Percentiles rank a stretch among this genome's conserved stretches.
phyloP scores from a whole-genome alignment of 1,139 yeast genomes.

The Kodamaea derodonti region DNA sequence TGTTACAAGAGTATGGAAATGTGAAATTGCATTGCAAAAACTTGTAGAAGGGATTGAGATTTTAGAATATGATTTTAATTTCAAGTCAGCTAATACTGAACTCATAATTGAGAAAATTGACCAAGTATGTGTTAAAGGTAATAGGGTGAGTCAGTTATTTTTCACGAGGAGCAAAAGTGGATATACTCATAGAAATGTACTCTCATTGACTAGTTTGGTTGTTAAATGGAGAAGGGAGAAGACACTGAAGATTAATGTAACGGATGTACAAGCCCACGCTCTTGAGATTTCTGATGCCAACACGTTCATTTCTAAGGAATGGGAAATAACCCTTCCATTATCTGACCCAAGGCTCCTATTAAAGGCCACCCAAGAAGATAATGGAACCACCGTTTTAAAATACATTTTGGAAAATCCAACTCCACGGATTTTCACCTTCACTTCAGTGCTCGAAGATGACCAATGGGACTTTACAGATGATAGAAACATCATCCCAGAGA shows the following conservation, averaged over 20 bases:
- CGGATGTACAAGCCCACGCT: constrained; percentile 4
- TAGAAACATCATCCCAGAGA: constrained; percentile 25
- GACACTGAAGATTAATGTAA: constrained; percentile 4
- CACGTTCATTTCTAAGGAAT: constrained; percentile 28
- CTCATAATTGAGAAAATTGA: constrained; percentile 21
- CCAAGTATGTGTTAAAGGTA: neutral
- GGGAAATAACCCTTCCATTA: constrained; percentile 56
- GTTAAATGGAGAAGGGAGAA: constrained; percentile 34
- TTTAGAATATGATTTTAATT: constrained; percentile 15
- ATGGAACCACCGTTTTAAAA: constrained; percentile 24
- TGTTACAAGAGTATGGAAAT: constrained; percentile 47
- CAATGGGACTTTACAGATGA: constrained; percentile 30
- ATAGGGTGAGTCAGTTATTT: constrained; percentile 20
- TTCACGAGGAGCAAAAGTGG: constrained; percentile 39
- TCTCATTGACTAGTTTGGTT: constrained; percentile 21
- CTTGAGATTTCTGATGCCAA: constrained; percentile 11
- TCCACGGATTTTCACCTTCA: constrained; percentile 59
- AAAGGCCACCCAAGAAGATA: constrained; percentile 4
- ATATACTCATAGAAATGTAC: constrained; percentile 38
- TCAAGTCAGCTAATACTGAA: constrained; percentile 32
- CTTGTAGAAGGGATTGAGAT: constrained; percentile 19
- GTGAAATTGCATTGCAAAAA: constrained; percentile 19
- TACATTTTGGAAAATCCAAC: constrained; percentile 76
- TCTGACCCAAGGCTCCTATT: constrained; percentile 68
- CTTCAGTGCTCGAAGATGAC: constrained; percentile 36